Base-by-base conservation (phyloP, 2,329 filamentous ascomycete species). In the Pseudogymnoascus sp. region DNA sequence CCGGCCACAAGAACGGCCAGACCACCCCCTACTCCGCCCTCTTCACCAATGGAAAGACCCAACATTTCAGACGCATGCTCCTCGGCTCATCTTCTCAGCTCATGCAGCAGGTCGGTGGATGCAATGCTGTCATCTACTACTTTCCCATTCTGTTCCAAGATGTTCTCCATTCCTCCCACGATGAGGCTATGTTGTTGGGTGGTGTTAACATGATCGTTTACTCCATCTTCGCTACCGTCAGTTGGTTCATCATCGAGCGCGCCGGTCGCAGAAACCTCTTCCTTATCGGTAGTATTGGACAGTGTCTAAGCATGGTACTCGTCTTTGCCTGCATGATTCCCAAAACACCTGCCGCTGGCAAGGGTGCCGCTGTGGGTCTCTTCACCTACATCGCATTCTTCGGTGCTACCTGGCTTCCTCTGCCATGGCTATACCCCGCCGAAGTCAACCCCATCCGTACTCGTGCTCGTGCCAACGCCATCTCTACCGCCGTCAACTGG, bases 251-350 rank as follows among this genome's bases (percentile, higher is more conserved):
- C 26, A 80, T 82, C 62, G 80, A 82, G 74, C 82, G 85, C 1
- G 82, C 87, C 4, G 87, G 87, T 15, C 86, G 89, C 35, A 82
- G 89, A 17, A 83, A 85, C 70, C 81, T 92, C 66, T 91, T 92
- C 85, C 75, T 92, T 15, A 83, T 88, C 67, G 88, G 88, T 62
- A 84, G 85, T 0, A 76, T 82, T 35, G 85, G 85, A 0, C 86
- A 87, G 77, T 84, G 84, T 38, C 71, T 80, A 1, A 85, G 83
- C 61, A 90, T 91, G 88, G 82, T 85, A 1, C 79, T 90, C 23
- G 73, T 75, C 2, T 76, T 76, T 62, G 71, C 69, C 9, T 74
- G 74, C 33, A 60, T 76, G 10, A 76, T 76, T 19, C 74, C 75
- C 1, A 65, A 71, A 3, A 67, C 63, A 1, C 66, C 67, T 13